phyloP scores from a whole-genome alignment of 495 filamentous ascomycete species.

The Annulohypoxylon stygium region DNA sequence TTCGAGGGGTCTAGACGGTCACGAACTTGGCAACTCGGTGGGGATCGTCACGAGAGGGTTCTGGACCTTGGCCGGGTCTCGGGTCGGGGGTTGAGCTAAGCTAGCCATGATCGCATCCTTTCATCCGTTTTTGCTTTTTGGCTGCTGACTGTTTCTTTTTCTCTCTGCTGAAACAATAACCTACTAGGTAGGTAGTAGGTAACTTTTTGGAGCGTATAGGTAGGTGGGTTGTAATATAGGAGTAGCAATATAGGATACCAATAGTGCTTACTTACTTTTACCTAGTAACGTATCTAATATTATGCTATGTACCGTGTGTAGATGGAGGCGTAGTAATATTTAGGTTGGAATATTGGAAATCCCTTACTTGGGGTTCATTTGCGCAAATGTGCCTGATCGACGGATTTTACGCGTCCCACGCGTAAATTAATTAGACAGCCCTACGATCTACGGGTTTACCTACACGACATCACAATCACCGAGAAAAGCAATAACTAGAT shows the following conservation, averaged over 20 bases:
- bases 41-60: background rate
- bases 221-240: no score
- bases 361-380: constrained; percentile 1
- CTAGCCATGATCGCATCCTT: background rate
- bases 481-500: background rate
- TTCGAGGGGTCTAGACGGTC: background rate
- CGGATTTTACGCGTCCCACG: background rate
- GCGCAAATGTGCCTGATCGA: background rate
- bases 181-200: background rate
- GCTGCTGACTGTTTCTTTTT: background rate
- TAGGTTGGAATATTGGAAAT: background rate
- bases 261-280: constrained; percentile 1
- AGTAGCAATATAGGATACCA: background rate
- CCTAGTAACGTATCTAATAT: background rate
- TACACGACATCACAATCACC: background rate
- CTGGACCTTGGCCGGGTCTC: background rate
- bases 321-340: background rate
- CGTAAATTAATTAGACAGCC: background rate
- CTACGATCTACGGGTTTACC: background rate
- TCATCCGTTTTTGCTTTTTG: background rate
- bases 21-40: constrained; percentile 3
- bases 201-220: no score
- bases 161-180: background rate
- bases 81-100: background rate
- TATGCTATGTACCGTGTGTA: no score